A percentile compares a stretch with the other conserved stretches of the same genome.
Evolutionary conservation across 1,284 basidiomycete genomes (phyloP).

Genomic region (Fomes fomentarius): DNA sequence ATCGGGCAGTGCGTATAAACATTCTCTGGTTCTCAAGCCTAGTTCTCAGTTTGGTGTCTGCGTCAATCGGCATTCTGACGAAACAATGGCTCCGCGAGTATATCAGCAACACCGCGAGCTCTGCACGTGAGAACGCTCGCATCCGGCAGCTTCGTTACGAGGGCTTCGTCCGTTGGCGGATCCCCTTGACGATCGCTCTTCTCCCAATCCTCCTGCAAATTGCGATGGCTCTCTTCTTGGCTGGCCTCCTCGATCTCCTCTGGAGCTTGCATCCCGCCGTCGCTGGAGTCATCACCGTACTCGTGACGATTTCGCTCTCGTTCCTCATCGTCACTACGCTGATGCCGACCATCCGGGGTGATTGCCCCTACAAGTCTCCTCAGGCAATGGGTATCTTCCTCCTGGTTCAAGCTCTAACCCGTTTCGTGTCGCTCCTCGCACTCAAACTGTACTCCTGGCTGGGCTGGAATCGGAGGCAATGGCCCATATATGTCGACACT

Average conservation of each 20-base stretch:
- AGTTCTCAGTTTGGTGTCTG: slow-evolving; percentile 27
- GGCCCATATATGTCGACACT: slow-evolving; percentile 12
- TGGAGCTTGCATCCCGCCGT: slow-evolving; percentile 25
- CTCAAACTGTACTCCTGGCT: slow-evolving; percentile 7
- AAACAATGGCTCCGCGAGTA: slow-evolving; percentile 32
- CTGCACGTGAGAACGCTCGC: slow-evolving; percentile 23
- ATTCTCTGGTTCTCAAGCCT: slow-evolving; percentile 31
- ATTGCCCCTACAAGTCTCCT: slow-evolving; percentile 30
- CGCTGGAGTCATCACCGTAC: slow-evolving; percentile 20
- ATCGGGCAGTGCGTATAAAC: slow-evolving; percentile 23
- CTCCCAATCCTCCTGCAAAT: slow-evolving; percentile 28
- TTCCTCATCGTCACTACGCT: slow-evolving; percentile 24
- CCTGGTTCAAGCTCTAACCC: slow-evolving; percentile 4
- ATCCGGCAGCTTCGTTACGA: slow-evolving; percentile 26
- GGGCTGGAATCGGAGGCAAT: slow-evolving; percentile 13
- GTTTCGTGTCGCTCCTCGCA: slow-evolving; percentile 11
- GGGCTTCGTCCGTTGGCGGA: slow-evolving; percentile 23
- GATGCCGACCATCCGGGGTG: slow-evolving; percentile 19
- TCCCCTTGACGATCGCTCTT: slow-evolving; percentile 24
- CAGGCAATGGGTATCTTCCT: slow-evolving; percentile 26
- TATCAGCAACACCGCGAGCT: slow-evolving; percentile 15
- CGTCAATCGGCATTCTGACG: slow-evolving; percentile 27
- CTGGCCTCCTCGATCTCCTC: slow-evolving; percentile 27
- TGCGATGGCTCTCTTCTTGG: slow-evolving; percentile 28
- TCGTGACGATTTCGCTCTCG: slow-evolving; percentile 17